Percentiles rank a stretch among this genome's conserved stretches.
Conservation (phyloP, 768 basidiomycete species). For the Pleurotus eryngii region DNA sequence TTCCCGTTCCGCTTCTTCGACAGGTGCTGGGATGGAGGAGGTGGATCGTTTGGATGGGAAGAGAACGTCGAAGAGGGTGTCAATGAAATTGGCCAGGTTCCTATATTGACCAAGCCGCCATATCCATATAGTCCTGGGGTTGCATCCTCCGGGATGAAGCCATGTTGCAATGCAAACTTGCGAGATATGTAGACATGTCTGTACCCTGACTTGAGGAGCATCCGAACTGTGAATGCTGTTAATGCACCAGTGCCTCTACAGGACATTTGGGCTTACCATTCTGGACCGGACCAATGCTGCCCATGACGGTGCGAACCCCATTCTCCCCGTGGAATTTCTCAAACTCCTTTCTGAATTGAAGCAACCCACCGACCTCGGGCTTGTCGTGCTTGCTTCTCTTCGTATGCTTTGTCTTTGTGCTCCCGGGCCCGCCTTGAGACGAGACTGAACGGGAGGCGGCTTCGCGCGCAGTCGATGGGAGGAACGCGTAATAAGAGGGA, state of each 20-base stretch:
- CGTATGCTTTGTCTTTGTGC: conserved; percentile 37
- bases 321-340: conserved; percentile 86
- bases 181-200: conserved; percentile 94
- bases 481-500: conserved; percentile 68
- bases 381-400: conserved; percentile 32
- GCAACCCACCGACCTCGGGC: conserved; percentile 40
- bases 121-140: conserved; percentile 94
- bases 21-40: conserved; percentile 12
- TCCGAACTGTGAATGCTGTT: conserved; percentile 57
- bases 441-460: conserved; percentile 27
- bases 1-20: conserved; percentile 9
- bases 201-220: conserved; percentile 91
- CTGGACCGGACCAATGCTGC: conserved; percentile 86
- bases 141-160: conserved; percentile 85
- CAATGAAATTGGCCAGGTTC: conserved; percentile 82
- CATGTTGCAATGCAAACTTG: conserved; percentile 84
- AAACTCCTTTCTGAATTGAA: conserved; percentile 72
- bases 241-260: background rate
- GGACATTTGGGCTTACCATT: conserved; percentile 52
- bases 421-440: conserved; percentile 26
- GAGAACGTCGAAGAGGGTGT: conserved; percentile 37
- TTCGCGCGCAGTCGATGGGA: conserved; percentile 31
- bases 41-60: conserved; percentile 24
- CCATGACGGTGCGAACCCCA: conserved; percentile 89
- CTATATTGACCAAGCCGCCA: conserved; percentile 81